Conservation (phyloP, 2,329 filamentous ascomycete genomes). For the Trichoderma atroviride region DNA sequence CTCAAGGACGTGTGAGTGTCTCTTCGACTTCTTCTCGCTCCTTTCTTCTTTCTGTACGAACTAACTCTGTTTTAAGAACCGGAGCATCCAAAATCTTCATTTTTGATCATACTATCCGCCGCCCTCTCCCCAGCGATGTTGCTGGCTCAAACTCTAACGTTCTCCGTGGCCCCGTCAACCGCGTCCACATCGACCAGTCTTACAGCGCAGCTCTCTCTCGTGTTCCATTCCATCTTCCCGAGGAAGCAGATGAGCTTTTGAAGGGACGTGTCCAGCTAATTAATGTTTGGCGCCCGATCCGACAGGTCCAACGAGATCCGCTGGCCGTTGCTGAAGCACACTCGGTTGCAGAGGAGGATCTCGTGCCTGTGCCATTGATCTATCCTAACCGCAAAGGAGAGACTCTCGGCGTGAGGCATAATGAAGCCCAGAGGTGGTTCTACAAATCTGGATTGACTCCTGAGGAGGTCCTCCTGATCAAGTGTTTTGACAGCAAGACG, state of each 20-base stretch:
- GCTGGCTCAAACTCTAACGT: conserved; percentile 38
- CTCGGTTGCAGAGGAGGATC: conserved; percentile 53
- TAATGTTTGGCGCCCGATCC: conserved; percentile 57
- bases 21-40: too few relatives aligned
- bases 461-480: conserved; percentile 60
- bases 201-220: conserved; percentile 49
- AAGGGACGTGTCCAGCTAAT: conserved; percentile 54
- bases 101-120: conserved; percentile 63
- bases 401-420: conserved; percentile 50
- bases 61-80: conserved; percentile 51
- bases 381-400: conserved; percentile 55
- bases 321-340: conserved; percentile 56
- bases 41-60: neutral
- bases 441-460: conserved; percentile 55
- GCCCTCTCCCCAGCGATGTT: conserved; percentile 30
- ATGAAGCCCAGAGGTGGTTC: conserved; percentile 52
- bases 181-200: conserved; percentile 62
- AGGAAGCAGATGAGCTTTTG: conserved; percentile 48
- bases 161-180: conserved; percentile 46
- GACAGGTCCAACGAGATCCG: conserved; percentile 56
- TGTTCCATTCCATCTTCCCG: conserved; percentile 46
- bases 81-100: conserved; percentile 59
- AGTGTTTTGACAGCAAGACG: conserved; percentile 62
- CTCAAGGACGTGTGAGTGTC: conserved; percentile 60
- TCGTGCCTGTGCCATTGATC: conserved; percentile 52